phyloP scores from a whole-genome alignment of 2,329 filamentous ascomycete species.

The Paraphoma chrysanthemicola region DNA sequence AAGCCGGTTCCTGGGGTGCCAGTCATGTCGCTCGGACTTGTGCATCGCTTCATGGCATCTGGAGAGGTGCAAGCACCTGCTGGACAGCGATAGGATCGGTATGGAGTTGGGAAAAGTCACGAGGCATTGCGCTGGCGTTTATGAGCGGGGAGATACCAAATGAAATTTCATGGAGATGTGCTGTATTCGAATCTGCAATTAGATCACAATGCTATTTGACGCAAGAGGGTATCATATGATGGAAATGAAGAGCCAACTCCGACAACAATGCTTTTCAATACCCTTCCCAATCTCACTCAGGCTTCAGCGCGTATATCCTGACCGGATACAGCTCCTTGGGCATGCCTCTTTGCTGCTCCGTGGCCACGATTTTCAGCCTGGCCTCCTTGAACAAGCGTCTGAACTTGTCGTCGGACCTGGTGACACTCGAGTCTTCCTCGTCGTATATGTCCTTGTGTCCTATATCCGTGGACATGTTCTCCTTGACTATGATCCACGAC shows the following conservation, averaged over 20 bases:
- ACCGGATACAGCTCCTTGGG: conserved; percentile 75
- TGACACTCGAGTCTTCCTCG: conserved; percentile 77
- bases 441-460: conserved; percentile 74
- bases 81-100: background rate
- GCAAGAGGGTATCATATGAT: background rate
- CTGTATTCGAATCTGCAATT: background rate
- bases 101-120: background rate
- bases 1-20: conserved; percentile 23
- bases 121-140: background rate
- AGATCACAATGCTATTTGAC: background rate
- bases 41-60: conserved; percentile 33
- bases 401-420: conserved; percentile 77
- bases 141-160: no score
- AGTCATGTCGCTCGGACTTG: conserved; percentile 26
- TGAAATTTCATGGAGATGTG: no score
- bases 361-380: conserved; percentile 64
- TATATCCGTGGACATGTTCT: conserved; percentile 71
- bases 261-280: background rate
- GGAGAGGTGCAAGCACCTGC: conserved; percentile 17
- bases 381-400: conserved; percentile 71
- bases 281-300: conserved; percentile 38
- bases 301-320: conserved; percentile 77
- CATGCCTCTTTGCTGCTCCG: conserved; percentile 63
- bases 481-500: conserved; percentile 73
- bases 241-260: no score